Base-by-base conservation (phyloP, 345 rosid genomes). In the Citrus glauca region DNA sequence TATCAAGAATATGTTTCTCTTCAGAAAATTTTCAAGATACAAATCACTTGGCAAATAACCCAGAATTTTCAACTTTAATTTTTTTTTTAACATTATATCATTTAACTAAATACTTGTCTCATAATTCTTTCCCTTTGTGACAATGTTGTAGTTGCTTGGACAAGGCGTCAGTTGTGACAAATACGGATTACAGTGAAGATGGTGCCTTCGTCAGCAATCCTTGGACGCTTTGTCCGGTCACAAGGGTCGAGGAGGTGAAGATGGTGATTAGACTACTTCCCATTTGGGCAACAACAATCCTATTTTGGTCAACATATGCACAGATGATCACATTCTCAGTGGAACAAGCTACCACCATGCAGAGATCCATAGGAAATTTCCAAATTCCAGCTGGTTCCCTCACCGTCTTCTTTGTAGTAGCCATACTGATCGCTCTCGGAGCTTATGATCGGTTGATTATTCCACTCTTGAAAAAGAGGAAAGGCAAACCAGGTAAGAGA, bases 341-440 rank as follows among this genome's bases (percentile, higher is more conserved):
- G 75, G 89, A 87, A 53, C 97, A 93, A 86, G 95, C 93, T 73
- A 66, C 91, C n/a, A 89, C 90, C 72, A 93, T 93, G 97, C 79
- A 84, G 73, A 87, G 90, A 71, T 63, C 77, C 55, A 7, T 91
- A 2, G 85, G 87, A 48, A 74, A 76, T 28, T 88, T 93, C 81
- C 66, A 73, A 68, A 87, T 93, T 42, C 95, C 97, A 7, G 89
- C 95, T 3, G 97, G 90, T 69, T 91, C 94, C 30, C 88, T 91
- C 57, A 85, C 91, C 0, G 87, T 82, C 75, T 86, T 93, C 86
- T 85, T 89, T 24, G 90, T 90, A 27, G 85, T 75, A 0, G 90
- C 88, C 71, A 89, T 91, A 73, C 76, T 91, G 62, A 79, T 90
- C 66, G 66, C 86, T 35, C 72, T 89, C 10, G 90, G 90, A 53